Conservation (phyloP, 805 yeast species). For the Deakozyma indianensis region DNA sequence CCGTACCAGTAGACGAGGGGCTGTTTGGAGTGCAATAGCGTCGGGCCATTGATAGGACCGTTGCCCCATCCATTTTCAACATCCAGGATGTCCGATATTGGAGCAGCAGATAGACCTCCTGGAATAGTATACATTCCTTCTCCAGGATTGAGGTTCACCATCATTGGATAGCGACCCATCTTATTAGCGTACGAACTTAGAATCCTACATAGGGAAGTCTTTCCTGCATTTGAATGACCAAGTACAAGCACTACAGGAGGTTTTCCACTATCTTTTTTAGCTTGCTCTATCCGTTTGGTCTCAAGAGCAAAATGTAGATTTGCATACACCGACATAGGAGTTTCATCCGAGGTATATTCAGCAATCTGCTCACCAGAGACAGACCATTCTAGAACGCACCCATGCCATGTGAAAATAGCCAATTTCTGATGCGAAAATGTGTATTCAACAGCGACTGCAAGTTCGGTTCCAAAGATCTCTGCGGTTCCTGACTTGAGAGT, state of each 20-base stretch:
- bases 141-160: conserved; percentile 67
- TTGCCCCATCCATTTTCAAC: conserved; percentile 71
- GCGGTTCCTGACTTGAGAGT: conserved; percentile 55
- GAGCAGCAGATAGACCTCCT: conserved; percentile 73
- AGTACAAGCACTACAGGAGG: conserved; percentile 42
- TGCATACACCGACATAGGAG: conserved; percentile 46
- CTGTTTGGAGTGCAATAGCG: conserved; percentile 55
- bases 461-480: conserved; percentile 87
- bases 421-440: conserved; percentile 39
- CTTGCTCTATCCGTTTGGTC: conserved; percentile 25
- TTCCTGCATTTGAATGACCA: conserved; percentile 67
- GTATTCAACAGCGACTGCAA: conserved; percentile 56
- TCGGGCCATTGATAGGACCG: conserved; percentile 42
- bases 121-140: conserved; percentile 64
- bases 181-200: conserved; percentile 66
- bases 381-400: conserved; percentile 43
- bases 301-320: conserved; percentile 70
- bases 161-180: conserved; percentile 50
- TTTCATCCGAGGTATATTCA: conserved; percentile 60
- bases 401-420: conserved; percentile 47
- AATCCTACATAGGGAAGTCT: conserved; percentile 57
- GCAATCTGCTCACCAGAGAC: conserved; percentile 15
- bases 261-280: conserved; percentile 13
- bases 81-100: conserved; percentile 68
- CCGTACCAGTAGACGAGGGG: conserved; percentile 81